Percentiles rank a stretch among this genome's conserved stretches.
Evolutionary conservation across 495 filamentous ascomycete species (phyloP).

Genomic region (Recurvomyces mirabilis): DNA sequence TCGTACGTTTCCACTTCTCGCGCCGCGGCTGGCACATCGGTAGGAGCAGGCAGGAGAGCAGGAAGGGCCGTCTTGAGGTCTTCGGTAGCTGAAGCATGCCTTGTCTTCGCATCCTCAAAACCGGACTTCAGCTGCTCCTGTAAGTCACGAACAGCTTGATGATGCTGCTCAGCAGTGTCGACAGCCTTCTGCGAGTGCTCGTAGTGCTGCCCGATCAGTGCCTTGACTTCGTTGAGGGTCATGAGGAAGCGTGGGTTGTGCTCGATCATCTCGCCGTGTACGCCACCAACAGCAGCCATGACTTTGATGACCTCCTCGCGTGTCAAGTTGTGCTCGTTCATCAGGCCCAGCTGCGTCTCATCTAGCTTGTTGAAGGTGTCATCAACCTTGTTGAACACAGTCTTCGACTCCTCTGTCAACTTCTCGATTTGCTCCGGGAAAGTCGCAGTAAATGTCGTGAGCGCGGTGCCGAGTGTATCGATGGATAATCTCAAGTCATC

Average conservation of each 20-base stretch:
- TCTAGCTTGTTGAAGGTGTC: conserved; percentile 66
- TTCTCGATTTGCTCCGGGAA: conserved; percentile 75
- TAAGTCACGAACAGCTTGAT: conserved; percentile 17
- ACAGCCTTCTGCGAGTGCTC: conserved; percentile 49
- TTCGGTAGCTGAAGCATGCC: conserved; percentile 33
- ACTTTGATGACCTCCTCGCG: conserved; percentile 63
- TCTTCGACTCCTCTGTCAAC: conserved; percentile 71
- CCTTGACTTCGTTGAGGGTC: conserved; percentile 70
- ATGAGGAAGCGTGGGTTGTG: conserved; percentile 77
- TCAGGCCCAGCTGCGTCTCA: conserved; percentile 58
- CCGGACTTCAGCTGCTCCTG: conserved; percentile 23
- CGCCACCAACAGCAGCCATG: conserved; percentile 56
- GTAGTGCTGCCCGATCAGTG: conserved; percentile 68
- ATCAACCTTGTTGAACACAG: conserved; percentile 67
- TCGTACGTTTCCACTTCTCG: conserved; percentile 44
- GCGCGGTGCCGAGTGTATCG: conserved; percentile 69
- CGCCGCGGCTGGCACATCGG: conserved; percentile 28
- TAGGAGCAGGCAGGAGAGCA: conserved; percentile 33
- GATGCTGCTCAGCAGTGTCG: conserved; percentile 21
- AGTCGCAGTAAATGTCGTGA: conserved; percentile 25
- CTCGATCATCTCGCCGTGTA: conserved; percentile 65
- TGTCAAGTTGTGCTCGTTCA: conserved; percentile 64
- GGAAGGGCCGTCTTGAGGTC: conserved; percentile 47
- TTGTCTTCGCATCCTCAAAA: conserved; percentile 24
- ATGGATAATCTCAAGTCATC: conserved; percentile 78